A percentile compares a stretch with the other conserved stretches of the same genome.
Conservation (phyloP, 2,329 filamentous ascomycete genomes). For the Blastomyces gilchristii region DNA sequence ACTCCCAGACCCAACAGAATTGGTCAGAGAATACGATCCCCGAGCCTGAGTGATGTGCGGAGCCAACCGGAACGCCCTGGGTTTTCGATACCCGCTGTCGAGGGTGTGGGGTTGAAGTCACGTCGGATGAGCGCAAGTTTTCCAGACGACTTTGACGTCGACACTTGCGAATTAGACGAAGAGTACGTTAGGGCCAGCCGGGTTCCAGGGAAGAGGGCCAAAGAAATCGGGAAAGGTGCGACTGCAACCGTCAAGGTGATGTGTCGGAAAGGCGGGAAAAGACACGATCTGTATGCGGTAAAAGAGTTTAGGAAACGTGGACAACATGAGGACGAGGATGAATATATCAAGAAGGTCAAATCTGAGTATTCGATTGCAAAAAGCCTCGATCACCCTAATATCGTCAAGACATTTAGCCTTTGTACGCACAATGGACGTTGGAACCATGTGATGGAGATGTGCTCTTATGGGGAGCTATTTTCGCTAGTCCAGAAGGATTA, state of each 20-base stretch:
- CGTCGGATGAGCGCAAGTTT: slow-evolving; percentile 65
- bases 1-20: slow-evolving; percentile 16
- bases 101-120: slow-evolving; percentile 65
- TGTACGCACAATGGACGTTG: slow-evolving; percentile 65
- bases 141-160: slow-evolving; percentile 63
- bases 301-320: slow-evolving; percentile 76
- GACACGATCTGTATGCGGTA: slow-evolving; percentile 62
- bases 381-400: slow-evolving; percentile 75
- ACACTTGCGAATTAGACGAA: slow-evolving; percentile 55
- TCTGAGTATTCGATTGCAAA: slow-evolving; percentile 83
- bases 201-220: slow-evolving; percentile 60
- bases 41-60: slow-evolving; percentile 20
- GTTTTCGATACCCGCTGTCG: slow-evolving; percentile 50
- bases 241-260: slow-evolving; percentile 76
- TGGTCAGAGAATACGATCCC: slow-evolving; percentile 19
- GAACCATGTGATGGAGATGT: slow-evolving; percentile 93
- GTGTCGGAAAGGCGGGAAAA: slow-evolving; percentile 55
- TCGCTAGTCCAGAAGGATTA: slow-evolving; percentile 61
- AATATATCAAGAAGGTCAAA: slow-evolving; percentile 83
- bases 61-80: slow-evolving; percentile 17
- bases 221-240: slow-evolving; percentile 68
- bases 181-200: slow-evolving; percentile 64
- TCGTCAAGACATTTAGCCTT: slow-evolving; percentile 67
- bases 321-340: slow-evolving; percentile 55
- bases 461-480: slow-evolving; percentile 70